Conservation (phyloP, 352 stramenopile genomes). For the Phytophthora capsici region DNA sequence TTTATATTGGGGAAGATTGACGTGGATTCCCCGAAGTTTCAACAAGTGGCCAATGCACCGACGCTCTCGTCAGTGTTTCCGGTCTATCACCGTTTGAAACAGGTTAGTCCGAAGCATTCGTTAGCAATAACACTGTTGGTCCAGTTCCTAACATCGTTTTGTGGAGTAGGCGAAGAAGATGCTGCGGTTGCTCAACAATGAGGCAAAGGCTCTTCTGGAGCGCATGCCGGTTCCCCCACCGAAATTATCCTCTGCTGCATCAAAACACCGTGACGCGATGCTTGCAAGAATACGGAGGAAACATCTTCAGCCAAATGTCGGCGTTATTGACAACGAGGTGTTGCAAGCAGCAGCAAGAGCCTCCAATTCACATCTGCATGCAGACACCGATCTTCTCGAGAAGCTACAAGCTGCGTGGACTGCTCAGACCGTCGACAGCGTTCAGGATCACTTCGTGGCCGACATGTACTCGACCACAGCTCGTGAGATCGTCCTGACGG, state of each 20-base stretch:
- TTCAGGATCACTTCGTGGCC: neutral
- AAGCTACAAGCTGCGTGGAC: slow-evolving; percentile 32
- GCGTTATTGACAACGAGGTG: slow-evolving; percentile 19
- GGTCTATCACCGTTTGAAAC: slow-evolving; percentile 54
- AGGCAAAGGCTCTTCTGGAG: slow-evolving; percentile 36
- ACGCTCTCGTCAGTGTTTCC: slow-evolving; percentile 55
- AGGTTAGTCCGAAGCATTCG: slow-evolving; percentile 34
- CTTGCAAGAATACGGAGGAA: slow-evolving; percentile 48
- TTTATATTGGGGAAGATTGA: slow-evolving; percentile 47
- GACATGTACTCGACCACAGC: slow-evolving; percentile 40
- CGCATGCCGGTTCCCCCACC: slow-evolving; percentile 37
- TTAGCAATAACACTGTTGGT: neutral
- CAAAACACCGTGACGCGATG: slow-evolving; percentile 48
- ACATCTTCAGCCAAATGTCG: slow-evolving; percentile 4
- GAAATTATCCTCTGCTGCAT: slow-evolving; percentile 28
- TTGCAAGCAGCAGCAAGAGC: neutral
- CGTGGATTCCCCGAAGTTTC: slow-evolving; percentile 32
- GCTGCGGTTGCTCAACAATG: slow-evolving; percentile 42
- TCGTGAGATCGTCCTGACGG: slow-evolving; percentile 51
- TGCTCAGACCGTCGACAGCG: neutral
- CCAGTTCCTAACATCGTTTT: neutral
- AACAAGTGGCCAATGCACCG: slow-evolving; percentile 32
- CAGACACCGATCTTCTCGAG: slow-evolving; percentile 28
- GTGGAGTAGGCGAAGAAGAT: slow-evolving; percentile 49
- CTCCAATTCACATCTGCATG: neutral